Base-by-base conservation (phyloP, 2,329 filamentous ascomycete species). In the Seiridium cupressi region DNA sequence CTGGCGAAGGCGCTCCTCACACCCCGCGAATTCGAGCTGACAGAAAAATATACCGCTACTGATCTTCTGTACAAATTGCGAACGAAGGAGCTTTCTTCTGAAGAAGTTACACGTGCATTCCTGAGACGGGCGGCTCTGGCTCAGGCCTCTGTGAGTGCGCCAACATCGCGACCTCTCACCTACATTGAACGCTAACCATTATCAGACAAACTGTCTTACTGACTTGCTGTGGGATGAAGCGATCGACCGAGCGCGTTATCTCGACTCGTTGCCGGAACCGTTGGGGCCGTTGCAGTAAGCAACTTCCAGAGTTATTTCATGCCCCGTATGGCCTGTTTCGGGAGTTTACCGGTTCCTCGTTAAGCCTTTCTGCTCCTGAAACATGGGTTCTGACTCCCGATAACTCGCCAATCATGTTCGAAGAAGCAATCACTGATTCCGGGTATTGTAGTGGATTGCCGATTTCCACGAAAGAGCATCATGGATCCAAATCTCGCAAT, bases 111-210 rank as follows among this genome's bases (percentile, higher is more conserved):
- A 3, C 78, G 74, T 38, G 84, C 84, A 1, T 87, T 86, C 68
- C 71, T 86, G 48, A 74, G 81, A 49, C 74, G 84, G 46, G 84
- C 84, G 34, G 82, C 70, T 4, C 68, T 87, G 26, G 83, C 84
- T 1, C 81, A 83, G 62, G 77, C 76, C 64, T 71, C 83, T 3
- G 46, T 53, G 18, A 7, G 46, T 18, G 18, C 8, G 7, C 46
- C 18, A 26, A 48, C 18, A 48, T 48, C n/a, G 8, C 46, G 46
- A 18, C 7, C 18, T 48, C 7, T 32, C 7, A 8, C 46, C 7
- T 18, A 9, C 13, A 48, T 18, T 7, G 7, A 18, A 8, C n/a
- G 46, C 46, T 48, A n/a, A 32, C 31, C 46, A 34, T 9, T 53
- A 6, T 13, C n/a, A 40, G 51, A 32, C 61, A 2, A 72, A 72